Percentiles rank a stretch among this genome's conserved stretches.
phyloP scores from a whole-genome alignment of 768 basidiomycete species.

The Termitomyces eurrhizus region DNA sequence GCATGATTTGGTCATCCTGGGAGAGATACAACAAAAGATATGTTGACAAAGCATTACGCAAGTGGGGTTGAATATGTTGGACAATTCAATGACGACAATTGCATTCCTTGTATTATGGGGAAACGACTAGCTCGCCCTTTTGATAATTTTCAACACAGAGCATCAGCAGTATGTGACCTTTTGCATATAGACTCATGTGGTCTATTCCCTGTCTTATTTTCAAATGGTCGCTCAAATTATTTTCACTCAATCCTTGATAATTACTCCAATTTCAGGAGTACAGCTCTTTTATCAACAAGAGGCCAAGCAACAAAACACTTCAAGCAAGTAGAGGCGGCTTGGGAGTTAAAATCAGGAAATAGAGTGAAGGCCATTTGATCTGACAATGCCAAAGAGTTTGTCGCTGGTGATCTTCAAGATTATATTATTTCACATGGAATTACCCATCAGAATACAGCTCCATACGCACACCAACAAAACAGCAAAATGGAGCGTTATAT shows the following conservation, averaged over 20 bases:
- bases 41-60: constrained; percentile 11
- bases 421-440: not conserved
- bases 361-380: not conserved
- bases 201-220: not conserved
- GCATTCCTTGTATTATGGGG: not conserved
- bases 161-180: not conserved
- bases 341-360: not conserved
- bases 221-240: not conserved
- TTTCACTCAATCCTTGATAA: no score
- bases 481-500: not conserved
- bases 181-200: not conserved
- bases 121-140: constrained; percentile 3
- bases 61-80: not conserved
- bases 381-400: not conserved
- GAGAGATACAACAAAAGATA: no score
- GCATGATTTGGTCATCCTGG: constrained; percentile 6
- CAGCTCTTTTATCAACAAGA: no score
- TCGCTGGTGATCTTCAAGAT: not conserved
- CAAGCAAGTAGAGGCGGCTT: not conserved
- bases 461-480: no score
- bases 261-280: no score
- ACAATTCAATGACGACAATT: not conserved
- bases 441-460: not conserved
- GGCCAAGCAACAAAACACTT: not conserved
- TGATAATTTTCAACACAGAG: not conserved